phyloP scores from a whole-genome alignment of 2,329 filamentous ascomycete species.

The Aspergillus chevalieri region DNA sequence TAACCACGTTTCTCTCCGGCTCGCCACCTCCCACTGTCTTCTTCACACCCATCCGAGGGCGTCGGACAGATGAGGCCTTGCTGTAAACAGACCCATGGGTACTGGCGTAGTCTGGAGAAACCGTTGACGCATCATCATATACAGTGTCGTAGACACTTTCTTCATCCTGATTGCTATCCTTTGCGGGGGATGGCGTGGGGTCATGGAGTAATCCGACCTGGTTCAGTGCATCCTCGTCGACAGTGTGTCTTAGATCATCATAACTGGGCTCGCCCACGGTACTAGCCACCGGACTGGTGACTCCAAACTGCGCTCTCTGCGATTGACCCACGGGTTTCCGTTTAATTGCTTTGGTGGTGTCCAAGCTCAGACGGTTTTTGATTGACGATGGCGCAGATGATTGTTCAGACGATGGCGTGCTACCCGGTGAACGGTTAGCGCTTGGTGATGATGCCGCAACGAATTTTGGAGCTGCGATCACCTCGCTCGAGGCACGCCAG shows the following conservation, averaged over 20 bases:
- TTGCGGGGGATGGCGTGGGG: conserved; percentile 21
- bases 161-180: conserved; percentile 24
- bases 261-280: conserved; percentile 28
- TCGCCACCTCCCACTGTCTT: conserved; percentile 63
- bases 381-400: not conserved
- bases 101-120: conserved; percentile 73
- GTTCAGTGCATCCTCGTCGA: conserved; percentile 47
- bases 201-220: conserved; percentile 34
- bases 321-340: conserved; percentile 50
- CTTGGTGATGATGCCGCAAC: not conserved
- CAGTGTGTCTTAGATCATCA: conserved; percentile 37
- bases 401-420: no score
- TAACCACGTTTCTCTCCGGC: conserved; percentile 34
- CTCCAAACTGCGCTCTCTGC: conserved; percentile 10
- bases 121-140: conserved; percentile 47
- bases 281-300: conserved; percentile 12
- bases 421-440: not conserved
- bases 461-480: not conserved
- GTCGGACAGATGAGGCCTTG: conserved; percentile 41
- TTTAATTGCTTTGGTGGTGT: conserved; percentile 41
- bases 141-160: conserved; percentile 48
- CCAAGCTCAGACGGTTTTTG: conserved; percentile 16
- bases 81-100: conserved; percentile 51
- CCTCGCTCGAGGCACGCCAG: not conserved
- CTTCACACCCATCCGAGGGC: conserved; percentile 70